Evolutionary conservation across 768 basidiomycete genomes (phyloP), one percentile per base, ranked within the genome.

Genomic region (Rickenella mellea): DNA sequence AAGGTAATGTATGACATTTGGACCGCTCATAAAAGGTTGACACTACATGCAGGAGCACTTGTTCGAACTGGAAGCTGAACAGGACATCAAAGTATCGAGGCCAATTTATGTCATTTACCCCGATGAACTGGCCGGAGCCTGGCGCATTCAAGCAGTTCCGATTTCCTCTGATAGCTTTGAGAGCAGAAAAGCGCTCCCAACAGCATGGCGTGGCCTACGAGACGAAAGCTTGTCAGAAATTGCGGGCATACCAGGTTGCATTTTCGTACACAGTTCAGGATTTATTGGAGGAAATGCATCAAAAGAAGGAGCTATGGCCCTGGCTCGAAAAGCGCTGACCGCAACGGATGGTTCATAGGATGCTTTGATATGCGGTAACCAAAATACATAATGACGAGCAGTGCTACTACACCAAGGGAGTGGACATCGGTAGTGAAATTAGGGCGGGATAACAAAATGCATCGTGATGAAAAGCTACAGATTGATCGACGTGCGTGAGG

Each of bases 201-300:
- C 96, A 55, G 68, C 71, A 48, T 99, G 96, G 96, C 74, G 93
- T 47, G 96, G 96, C 5, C 62, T 91, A 28, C 71, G 96, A 36
- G 94, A 98, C 59, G 84, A 87, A 8, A 73, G 74, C 33, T 66
- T 99, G 29, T 84, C 82, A 36, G 64, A 74, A 49, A 62, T 75
- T 6, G 77, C 77, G 12, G 88, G 89, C 2, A 78, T 97, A 46
- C 73, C 77, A 0, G 90, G 82, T 1, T 74, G 93, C 40, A 77
- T 96, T 41, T 99, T 99, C 55, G 80, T 93, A 20, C 96, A 99
- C 63, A 90, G 93, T 1, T 85, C 83, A 45, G 96, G 96, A 6
- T 99, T 99, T 60, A 98, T 92, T 55, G 96, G 96, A 53, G 92
- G 87, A 20, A 92, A 93, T 61, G 80, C 84, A 60, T 91, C 92